Evolutionary conservation across 2,329 filamentous ascomycete species (phyloP).

Genomic region (Pseudogymnoascus sp.): DNA sequence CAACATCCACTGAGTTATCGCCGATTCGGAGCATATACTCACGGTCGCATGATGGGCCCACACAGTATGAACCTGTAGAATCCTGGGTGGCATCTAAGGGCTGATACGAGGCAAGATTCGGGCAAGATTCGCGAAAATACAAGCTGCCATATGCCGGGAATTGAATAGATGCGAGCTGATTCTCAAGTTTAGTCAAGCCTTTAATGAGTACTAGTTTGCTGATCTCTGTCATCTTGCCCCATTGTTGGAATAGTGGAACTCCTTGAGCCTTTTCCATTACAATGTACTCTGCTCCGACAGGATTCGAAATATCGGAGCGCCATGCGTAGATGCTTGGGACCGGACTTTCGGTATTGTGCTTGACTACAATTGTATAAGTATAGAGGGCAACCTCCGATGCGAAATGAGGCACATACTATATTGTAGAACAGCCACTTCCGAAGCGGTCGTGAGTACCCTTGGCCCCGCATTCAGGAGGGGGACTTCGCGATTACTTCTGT

Average conservation of each 20-base stretch:
- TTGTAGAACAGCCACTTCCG: no score
- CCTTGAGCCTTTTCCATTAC: constrained; percentile 32
- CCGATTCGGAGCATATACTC: no score
- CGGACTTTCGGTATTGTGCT: constrained; percentile 24
- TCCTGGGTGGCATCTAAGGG: not conserved
- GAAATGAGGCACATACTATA: no score
- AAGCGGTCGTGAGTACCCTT: no score
- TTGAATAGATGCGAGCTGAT: not conserved
- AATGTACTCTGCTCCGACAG: constrained; percentile 30
- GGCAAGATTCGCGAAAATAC: not conserved
- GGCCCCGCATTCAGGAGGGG: no score
- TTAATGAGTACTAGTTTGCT: constrained; percentile 15
- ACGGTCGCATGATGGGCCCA: not conserved
- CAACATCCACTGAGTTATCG: no score
- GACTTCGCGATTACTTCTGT: no score
- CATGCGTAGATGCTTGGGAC: no score
- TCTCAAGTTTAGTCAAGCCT: not conserved
- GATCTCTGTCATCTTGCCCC: constrained; percentile 14
- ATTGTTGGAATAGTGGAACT: constrained; percentile 23
- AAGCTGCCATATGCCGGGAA: not conserved
- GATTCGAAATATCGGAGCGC: constrained; percentile 16
- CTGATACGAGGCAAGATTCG: not conserved
- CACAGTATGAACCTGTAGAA: not conserved
- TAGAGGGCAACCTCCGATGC: not conserved
- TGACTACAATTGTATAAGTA: constrained; percentile 3